Percentiles rank a stretch among this genome's conserved stretches.
Evolutionary conservation across 2,329 filamentous ascomycete genomes (phyloP).

Genomic region (Cucurbitaria berberidis): DNA sequence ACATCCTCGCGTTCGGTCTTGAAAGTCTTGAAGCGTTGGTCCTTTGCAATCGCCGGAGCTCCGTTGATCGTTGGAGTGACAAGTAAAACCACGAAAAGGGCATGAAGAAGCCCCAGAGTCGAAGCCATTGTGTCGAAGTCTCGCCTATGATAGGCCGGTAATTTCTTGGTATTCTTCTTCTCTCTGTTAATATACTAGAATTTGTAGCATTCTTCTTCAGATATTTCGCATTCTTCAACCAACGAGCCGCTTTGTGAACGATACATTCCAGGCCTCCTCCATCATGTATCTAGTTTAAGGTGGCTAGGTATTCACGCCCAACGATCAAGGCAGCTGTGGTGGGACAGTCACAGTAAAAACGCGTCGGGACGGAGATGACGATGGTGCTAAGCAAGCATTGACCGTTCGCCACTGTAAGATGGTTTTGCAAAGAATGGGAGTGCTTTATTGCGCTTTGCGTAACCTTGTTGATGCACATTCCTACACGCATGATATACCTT

Average conservation of each 20-base stretch:
- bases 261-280: not conserved
- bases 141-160: not conserved
- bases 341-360: not conserved
- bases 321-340: not conserved
- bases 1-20: not conserved
- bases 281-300: not conserved
- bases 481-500: not conserved
- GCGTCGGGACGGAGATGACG: not conserved
- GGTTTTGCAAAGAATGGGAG: not conserved
- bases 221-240: not conserved
- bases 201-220: not conserved
- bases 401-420: not conserved
- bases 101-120: not conserved
- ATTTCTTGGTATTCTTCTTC: not conserved
- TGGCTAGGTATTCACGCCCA: not conserved
- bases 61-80: not conserved
- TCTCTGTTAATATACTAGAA: not conserved
- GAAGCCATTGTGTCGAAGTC: not conserved
- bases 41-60: not conserved
- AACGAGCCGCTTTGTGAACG: not conserved
- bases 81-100: not conserved
- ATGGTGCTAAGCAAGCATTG: not conserved
- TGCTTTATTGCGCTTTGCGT: not conserved
- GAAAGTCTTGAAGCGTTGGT: not conserved
- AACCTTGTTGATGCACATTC: not conserved